These are phyloP conservation scores for Hypoxylon sp. DNA, from an alignment of 2,329 filamentous ascomycete species.

Conservation along the genomic window DNA sequence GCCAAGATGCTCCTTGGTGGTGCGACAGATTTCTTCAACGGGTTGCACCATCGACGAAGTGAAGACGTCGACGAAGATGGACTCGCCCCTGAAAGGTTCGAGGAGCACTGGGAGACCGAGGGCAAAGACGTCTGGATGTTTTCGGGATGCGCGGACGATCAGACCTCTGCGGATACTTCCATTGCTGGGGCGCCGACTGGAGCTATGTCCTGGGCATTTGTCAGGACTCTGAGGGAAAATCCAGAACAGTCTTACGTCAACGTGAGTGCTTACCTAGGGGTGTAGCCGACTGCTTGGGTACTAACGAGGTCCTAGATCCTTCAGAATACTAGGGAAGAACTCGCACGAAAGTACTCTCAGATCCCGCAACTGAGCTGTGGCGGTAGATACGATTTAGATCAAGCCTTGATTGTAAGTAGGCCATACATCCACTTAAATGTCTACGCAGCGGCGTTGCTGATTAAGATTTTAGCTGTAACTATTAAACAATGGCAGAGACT, in stretches of 20 bases:
- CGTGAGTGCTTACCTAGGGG: slow-evolving; percentile 31
- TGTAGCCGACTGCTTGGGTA: not conserved
- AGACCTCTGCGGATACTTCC: slow-evolving; percentile 57
- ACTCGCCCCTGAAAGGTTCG: slow-evolving; percentile 58
- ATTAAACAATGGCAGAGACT: not conserved
- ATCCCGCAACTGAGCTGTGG: slow-evolving; percentile 51
- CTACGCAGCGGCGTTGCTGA: not conserved
- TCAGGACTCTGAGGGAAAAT: slow-evolving; percentile 52
- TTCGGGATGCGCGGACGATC: slow-evolving; percentile 56
- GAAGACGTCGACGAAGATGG: slow-evolving; percentile 59
- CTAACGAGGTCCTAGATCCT: slow-evolving; percentile 43
- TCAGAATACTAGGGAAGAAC: slow-evolving; percentile 49
- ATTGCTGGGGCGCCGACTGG: slow-evolving; percentile 55
- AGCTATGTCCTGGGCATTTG: slow-evolving; percentile 58
- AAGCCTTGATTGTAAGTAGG: slow-evolving; percentile 44
- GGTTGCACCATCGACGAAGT: slow-evolving; percentile 61
- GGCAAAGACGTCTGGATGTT: slow-evolving; percentile 60
- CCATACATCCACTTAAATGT: not conserved
- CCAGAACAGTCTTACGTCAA: slow-evolving; percentile 53
- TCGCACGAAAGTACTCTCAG: slow-evolving; percentile 50
- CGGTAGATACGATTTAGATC: slow-evolving; percentile 49
- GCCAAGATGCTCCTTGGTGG: slow-evolving; percentile 66
- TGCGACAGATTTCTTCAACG: slow-evolving; percentile 66
- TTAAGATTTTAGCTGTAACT: slow-evolving; percentile 11
- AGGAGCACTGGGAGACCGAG: slow-evolving; percentile 57